These are phyloP conservation scores for Actinomucor elegans DNA, from an alignment of 371 early-diverging fungal genomes.

Conservation along the genomic window DNA sequence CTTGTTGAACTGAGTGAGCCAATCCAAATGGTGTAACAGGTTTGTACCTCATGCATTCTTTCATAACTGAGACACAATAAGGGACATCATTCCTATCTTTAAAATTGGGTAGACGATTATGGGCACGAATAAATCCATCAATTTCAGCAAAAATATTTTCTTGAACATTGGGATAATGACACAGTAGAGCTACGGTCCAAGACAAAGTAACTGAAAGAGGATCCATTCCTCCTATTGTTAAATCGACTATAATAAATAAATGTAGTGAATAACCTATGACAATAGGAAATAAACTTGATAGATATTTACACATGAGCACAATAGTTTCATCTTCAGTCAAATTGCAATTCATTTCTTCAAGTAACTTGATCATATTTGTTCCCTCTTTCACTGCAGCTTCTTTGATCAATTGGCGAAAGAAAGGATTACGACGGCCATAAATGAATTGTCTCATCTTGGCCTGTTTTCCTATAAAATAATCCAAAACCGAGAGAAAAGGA, in stretches of 20 bases:
- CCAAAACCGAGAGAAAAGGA: constrained; percentile 5
- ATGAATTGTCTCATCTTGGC: background rate
- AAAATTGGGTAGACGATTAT: constrained; percentile 4
- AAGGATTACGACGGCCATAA: background rate
- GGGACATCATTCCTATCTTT: constrained; percentile 6
- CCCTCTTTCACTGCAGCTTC: constrained; percentile 4
- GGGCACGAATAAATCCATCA: constrained; percentile 2
- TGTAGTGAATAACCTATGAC: background rate
- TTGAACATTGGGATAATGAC: constrained; percentile 12
- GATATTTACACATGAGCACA: constrained; percentile 5
- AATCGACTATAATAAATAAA: constrained; percentile 11
- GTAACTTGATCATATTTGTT: constrained; percentile 1
- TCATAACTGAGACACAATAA: constrained; percentile 10
- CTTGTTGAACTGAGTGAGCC: constrained; percentile 1
- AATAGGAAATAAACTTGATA: too few relatives aligned
- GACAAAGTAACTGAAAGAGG: constrained; percentile 7
- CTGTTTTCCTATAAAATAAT: background rate
- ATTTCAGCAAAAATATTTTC: constrained; percentile 9
- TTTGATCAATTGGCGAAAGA: background rate
- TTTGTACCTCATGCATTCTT: constrained; percentile 13
- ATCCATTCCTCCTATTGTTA: constrained; percentile 17
- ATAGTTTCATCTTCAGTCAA: constrained; percentile 1
- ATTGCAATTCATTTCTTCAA: background rate
- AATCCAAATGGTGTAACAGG: constrained; percentile 6
- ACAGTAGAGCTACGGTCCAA: constrained; percentile 15